Conservation (phyloP, 345 rosid species). For the Alliaria petiolata region DNA sequence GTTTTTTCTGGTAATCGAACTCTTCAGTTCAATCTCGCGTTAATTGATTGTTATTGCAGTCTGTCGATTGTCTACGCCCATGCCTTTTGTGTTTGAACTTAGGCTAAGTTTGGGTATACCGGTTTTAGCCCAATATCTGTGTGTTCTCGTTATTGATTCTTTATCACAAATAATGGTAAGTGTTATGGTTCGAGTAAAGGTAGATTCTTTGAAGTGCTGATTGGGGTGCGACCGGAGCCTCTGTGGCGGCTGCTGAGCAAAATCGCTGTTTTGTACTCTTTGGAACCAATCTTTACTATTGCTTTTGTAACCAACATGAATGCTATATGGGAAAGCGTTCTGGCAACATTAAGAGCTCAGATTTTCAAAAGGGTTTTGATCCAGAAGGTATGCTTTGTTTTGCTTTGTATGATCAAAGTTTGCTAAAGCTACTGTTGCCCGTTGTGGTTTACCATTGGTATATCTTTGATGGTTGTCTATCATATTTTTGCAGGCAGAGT, state of each 20-base stretch:
- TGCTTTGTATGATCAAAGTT: not conserved
- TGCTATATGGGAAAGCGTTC: conserved; percentile 78
- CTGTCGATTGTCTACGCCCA: not conserved
- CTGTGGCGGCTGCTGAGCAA: conserved; percentile 70
- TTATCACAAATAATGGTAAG: not conserved
- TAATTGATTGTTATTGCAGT: not conserved
- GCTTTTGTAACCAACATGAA: conserved; percentile 70
- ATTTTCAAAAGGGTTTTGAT: conserved; percentile 72
- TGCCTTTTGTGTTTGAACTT: not conserved
- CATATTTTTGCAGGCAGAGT: conserved; percentile 57
- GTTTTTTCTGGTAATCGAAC: conserved; percentile 62
- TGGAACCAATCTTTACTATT: conserved; percentile 86
- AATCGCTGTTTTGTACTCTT: conserved; percentile 59
- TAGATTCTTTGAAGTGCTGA: conserved; percentile 78
- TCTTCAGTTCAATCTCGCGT: not conserved
- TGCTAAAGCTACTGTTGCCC: not conserved
- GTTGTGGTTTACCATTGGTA: not conserved
- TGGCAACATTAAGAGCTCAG: conserved; percentile 79
- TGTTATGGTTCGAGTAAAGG: conserved; percentile 39
- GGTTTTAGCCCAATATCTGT: not conserved
- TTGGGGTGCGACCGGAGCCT: conserved; percentile 75
- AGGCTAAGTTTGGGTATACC: not conserved
- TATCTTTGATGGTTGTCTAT: conserved; percentile 6
- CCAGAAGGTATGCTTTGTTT: conserved; percentile 55
- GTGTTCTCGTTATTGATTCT: not conserved